These are phyloP conservation scores for Sporothrix euskadiensis DNA, from an alignment of 2,329 filamentous ascomycete species.

Conservation along the genomic window DNA sequence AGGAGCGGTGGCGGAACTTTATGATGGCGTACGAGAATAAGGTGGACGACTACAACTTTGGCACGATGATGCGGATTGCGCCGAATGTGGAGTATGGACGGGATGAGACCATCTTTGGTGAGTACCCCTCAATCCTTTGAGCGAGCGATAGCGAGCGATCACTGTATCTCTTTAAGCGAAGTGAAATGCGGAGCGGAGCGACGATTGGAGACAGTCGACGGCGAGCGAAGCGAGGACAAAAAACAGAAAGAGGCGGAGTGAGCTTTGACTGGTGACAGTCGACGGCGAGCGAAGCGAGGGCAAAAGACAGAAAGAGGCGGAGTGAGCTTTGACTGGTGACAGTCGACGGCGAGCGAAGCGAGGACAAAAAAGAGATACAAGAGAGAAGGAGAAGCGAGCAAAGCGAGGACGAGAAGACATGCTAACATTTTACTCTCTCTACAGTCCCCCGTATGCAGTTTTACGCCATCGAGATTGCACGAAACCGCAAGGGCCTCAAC, in stretches of 20 bases:
- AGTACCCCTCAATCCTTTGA: conserved; percentile 33
- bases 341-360: neutral
- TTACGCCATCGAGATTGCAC: conserved; percentile 56
- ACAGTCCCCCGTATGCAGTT: conserved; percentile 59
- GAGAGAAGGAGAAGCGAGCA: neutral
- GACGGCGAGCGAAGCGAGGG: neutral
- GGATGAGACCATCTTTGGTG: conserved; percentile 89
- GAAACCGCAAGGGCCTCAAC: conserved; percentile 84
- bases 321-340: neutral
- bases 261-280: neutral
- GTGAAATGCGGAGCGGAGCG: neutral
- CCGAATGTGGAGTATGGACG: conserved; percentile 82
- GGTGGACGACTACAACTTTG: conserved; percentile 97
- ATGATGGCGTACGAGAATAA: conserved; percentile 92
- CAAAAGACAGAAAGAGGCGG: no score
- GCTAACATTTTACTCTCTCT: conserved; percentile 28
- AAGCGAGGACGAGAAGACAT: neutral
- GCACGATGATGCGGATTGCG: conserved; percentile 81
- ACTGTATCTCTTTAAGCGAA: neutral
- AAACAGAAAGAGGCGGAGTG: neutral
- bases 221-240: neutral
- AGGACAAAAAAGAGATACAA: neutral
- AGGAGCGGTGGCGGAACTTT: conserved; percentile 93
- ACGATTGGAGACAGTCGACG: neutral
- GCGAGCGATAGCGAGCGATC: neutral